Base-by-base conservation (phyloP, 192 early-diverging fungal species). In the Umbelopsis ramanniana region DNA sequence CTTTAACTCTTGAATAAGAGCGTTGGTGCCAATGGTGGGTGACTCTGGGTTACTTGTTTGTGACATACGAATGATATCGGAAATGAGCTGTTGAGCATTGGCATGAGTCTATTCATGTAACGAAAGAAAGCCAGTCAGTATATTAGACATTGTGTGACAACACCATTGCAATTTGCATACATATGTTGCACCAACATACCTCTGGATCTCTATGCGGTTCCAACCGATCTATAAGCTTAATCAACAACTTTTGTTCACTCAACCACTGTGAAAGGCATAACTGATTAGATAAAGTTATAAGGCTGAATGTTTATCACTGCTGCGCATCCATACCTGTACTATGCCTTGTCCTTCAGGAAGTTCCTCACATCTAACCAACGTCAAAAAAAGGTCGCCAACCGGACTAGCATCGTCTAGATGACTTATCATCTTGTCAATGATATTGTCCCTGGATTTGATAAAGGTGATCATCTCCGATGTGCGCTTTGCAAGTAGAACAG, bases 321-420 rank as follows among this genome's bases (percentile, higher is more conserved):
- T 17, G 26, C 11, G 23, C 12, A 6, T n/a, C 3, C 11, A 66
- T 71, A 93, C 93, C 85, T 93, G 89, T 29, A 96, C 92, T 54
- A 96, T 89, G 19, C 95, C 93, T 19, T 88, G 84, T 2, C 92
- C 95, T 72, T 95, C 92, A 17, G 92, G 89, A 21, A 95, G 82
- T 72, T 98, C 97, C 57, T 96, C 95, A 70, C 96, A 84, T 74
- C 94, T 95, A 68, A 98, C 93, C 14, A 98, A 86, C 72, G 95
- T 97, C 52, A 98, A 88, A 54, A 98, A 78, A 37, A 98, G 83
- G 75, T 98, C 97, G 68, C 93, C 93, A 50, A 97, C 57, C 17
- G 57, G 57, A 63, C 57, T 63, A 37, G 57, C 57, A 63, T 63
- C 57, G 33, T 89, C 89, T 77, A 98, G 86, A 76, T 98, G 97